A percentile compares a stretch with the other conserved stretches of the same genome.
Conservation (phyloP, 176 grass and related monocot genomes). For the Leersia perrieri region DNA sequence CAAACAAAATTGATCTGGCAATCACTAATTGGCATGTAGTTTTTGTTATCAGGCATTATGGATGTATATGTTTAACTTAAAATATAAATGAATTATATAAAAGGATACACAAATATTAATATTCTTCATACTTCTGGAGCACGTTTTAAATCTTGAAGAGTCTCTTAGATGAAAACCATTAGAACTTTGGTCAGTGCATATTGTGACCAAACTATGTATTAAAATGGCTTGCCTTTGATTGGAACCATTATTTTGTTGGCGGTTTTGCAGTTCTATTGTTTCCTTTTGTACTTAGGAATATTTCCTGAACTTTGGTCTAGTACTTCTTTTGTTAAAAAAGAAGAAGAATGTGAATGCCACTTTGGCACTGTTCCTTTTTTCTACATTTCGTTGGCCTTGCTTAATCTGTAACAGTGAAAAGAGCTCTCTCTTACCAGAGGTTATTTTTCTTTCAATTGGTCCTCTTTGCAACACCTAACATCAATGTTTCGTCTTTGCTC, state of each 20-base stretch:
- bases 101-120: neutral
- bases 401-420: neutral
- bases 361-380: neutral
- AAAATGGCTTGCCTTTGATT: constrained; percentile 8
- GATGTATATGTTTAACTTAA: neutral
- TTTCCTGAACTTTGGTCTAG: neutral
- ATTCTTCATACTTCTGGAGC: neutral
- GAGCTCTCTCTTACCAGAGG: neutral
- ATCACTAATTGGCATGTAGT: neutral
- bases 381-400: constrained; percentile 1
- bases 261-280: neutral
- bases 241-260: neutral
- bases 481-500: neutral
- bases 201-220: neutral
- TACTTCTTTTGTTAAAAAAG: neutral
- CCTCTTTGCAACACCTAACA: neutral
- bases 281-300: constrained; percentile 17
- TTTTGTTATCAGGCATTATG: neutral
- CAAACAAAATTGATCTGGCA: neutral
- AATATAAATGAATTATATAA: neutral
- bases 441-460: constrained; percentile 12
- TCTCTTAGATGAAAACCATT: neutral
- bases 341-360: constrained; percentile 1
- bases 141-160: neutral
- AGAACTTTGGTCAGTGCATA: neutral